phyloP scores from a whole-genome alignment of 768 basidiomycete genomes.

The Boletus rubescentipes region DNA sequence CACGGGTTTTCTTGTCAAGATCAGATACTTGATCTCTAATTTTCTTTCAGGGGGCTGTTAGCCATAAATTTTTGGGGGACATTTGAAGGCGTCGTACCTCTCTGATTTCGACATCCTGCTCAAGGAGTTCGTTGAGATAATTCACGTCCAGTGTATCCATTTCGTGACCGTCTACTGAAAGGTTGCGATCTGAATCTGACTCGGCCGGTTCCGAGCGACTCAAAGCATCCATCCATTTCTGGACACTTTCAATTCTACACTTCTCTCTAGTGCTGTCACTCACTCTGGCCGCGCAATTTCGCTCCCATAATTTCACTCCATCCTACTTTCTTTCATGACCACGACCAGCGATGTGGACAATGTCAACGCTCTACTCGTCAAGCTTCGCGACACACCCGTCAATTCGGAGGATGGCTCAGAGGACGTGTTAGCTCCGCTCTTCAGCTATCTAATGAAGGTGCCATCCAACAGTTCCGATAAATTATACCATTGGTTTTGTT shows the following conservation, averaged over 20 bases:
- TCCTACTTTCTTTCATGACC: slow-evolving; percentile 23
- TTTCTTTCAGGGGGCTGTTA: slow-evolving; percentile 49
- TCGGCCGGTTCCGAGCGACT: slow-evolving; percentile 6
- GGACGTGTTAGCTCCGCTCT: slow-evolving; percentile 48
- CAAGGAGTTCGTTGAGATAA: slow-evolving; percentile 56
- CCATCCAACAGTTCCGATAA: slow-evolving; percentile 38
- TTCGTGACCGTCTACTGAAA: background rate
- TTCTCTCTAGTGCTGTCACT: background rate
- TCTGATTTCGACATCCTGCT: slow-evolving; percentile 59
- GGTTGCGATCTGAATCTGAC: slow-evolving; percentile 2
- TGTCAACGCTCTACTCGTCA: slow-evolving; percentile 49
- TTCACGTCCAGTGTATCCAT: slow-evolving; percentile 63
- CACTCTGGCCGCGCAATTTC: background rate
- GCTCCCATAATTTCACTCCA: background rate
- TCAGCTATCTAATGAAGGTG: slow-evolving; percentile 51
- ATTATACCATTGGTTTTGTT: slow-evolving; percentile 80
- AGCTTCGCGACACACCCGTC: slow-evolving; percentile 58
- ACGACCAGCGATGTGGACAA: slow-evolving; percentile 30
- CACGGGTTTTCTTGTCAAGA: slow-evolving; percentile 72
- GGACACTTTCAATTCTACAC: background rate
- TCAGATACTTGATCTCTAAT: slow-evolving; percentile 74
- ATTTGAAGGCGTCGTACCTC: slow-evolving; percentile 47
- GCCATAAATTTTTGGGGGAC: background rate
- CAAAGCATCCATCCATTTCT: slow-evolving; percentile 14
- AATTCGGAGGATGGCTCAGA: slow-evolving; percentile 50